Conservation (phyloP, 2,329 filamentous ascomycete species). For the Didymella pinodella region DNA sequence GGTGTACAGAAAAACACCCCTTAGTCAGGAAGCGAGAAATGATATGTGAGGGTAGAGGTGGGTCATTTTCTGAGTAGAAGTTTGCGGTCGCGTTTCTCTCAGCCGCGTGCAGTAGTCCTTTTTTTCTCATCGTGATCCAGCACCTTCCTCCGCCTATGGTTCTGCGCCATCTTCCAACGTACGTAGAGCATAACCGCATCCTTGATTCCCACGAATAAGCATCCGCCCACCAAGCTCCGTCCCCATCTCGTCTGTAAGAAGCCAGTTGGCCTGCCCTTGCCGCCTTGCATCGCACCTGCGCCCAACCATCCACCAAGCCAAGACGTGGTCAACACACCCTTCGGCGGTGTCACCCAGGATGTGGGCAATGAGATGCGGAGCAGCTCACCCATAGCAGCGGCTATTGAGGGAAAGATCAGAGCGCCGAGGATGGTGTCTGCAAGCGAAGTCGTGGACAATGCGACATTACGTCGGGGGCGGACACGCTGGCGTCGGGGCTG, state of each 20-base stretch:
- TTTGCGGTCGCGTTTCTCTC: neutral
- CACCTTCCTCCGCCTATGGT: constrained; percentile 56
- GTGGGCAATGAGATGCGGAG: constrained; percentile 73
- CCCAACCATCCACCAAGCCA: constrained; percentile 35
- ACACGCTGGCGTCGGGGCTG: constrained; percentile 35
- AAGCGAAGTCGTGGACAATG: constrained; percentile 63
- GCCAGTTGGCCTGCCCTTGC: constrained; percentile 60
- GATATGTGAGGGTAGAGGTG: no score
- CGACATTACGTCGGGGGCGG: constrained; percentile 58
- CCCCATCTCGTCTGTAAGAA: constrained; percentile 88
- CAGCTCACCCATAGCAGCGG: constrained; percentile 78
- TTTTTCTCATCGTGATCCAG: constrained; percentile 50
- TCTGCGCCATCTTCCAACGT: constrained; percentile 59
- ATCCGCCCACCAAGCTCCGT: constrained; percentile 85
- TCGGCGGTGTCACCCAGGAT: constrained; percentile 65
- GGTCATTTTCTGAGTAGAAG: no score
- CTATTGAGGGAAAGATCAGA: constrained; percentile 82
- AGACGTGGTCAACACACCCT: constrained; percentile 25
- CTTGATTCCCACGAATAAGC: constrained; percentile 85
- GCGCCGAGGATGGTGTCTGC: constrained; percentile 70
- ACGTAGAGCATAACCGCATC: constrained; percentile 69
- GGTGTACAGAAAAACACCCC: no score
- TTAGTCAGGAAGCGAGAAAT: no score
- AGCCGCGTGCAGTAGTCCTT: neutral
- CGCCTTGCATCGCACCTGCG: constrained; percentile 21